A percentile compares a stretch with the other conserved stretches of the same genome.
Conservation (phyloP, 2,329 filamentous ascomycete genomes). For the Cytospora piceicola region DNA sequence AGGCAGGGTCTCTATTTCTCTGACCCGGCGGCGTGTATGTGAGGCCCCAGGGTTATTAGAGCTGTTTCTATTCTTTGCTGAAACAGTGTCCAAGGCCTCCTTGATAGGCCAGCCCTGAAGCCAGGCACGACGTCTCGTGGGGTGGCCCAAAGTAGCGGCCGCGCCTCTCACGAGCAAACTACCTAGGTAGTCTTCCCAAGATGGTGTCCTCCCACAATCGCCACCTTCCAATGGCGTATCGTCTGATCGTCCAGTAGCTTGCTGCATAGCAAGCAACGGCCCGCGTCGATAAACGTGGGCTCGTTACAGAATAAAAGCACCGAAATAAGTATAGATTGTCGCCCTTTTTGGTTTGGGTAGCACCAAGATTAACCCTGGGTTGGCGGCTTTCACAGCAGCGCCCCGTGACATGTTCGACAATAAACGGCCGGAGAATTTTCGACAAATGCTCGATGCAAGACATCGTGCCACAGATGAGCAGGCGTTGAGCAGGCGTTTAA, state of each 20-base stretch:
- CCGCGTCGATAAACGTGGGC: conserved; percentile 28
- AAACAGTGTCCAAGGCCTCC: conserved; percentile 33
- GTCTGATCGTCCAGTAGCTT: conserved; percentile 8
- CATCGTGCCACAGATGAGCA: conserved; percentile 32
- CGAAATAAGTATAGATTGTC: conserved; percentile 16
- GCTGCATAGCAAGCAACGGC: conserved; percentile 26
- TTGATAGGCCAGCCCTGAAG: conserved; percentile 25
- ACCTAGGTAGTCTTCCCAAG: conserved; percentile 4
- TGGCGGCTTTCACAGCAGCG: conserved; percentile 25
- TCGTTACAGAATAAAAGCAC: conserved; percentile 12
- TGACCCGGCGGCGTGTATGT: conserved; percentile 23
- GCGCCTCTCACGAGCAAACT: conserved; percentile 25
- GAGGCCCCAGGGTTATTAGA: conserved; percentile 18
- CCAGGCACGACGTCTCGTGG: conserved; percentile 22
- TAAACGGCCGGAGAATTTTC: conserved; percentile 21
- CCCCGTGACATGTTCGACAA: conserved; percentile 32
- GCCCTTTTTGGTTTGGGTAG: conserved; percentile 17
- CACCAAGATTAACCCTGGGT: conserved; percentile 15
- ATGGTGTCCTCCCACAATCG: conserved; percentile 9
- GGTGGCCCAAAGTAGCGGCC: conserved; percentile 28
- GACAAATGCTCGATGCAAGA: conserved; percentile 27
- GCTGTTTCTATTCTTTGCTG: conserved; percentile 37
- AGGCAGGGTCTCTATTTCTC: conserved; percentile 20
- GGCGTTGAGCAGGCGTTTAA: conserved; percentile 26
- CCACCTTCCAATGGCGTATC: conserved; percentile 17